Percentiles rank a stretch among this genome's conserved stretches.
Evolutionary conservation across 2,329 filamentous ascomycete species (phyloP).

Genomic region (Trichoderma pleuroti): DNA sequence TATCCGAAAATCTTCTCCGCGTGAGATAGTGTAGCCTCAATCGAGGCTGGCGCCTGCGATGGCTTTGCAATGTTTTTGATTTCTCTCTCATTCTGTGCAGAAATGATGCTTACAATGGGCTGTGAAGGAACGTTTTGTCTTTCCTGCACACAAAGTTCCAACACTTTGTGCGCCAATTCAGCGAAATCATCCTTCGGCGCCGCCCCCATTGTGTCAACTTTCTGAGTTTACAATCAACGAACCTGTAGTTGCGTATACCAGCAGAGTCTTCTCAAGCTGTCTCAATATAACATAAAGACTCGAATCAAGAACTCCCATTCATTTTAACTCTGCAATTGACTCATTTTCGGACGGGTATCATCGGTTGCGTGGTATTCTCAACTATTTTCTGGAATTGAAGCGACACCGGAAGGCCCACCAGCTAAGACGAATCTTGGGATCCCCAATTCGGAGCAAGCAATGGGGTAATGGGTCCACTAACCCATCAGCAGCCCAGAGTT

Average conservation of each 20-base stretch:
- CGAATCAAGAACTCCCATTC: not conserved
- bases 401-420: not conserved
- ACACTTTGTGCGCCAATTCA: not conserved
- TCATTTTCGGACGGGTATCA: not conserved
- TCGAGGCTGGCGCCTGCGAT: not conserved
- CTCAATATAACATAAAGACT: not conserved
- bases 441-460: not conserved
- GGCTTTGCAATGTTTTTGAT: not conserved
- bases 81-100: not conserved
- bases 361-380: not conserved
- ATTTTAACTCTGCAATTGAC: not conserved
- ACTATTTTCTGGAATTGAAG: not conserved
- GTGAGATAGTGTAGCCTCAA: not conserved
- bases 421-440: not conserved
- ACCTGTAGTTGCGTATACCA: not conserved
- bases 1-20: conserved; percentile 9
- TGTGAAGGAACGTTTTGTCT: not conserved
- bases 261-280: not conserved
- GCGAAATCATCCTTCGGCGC: not conserved
- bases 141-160: not conserved
- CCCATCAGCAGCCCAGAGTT: not conserved
- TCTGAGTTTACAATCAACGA: not conserved
- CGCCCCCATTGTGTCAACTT: not conserved
- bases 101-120: not conserved
- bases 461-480: not conserved